Evolutionary conservation across 208 protist species (phyloP).

Genomic region (Crithidia fasciculata): DNA sequence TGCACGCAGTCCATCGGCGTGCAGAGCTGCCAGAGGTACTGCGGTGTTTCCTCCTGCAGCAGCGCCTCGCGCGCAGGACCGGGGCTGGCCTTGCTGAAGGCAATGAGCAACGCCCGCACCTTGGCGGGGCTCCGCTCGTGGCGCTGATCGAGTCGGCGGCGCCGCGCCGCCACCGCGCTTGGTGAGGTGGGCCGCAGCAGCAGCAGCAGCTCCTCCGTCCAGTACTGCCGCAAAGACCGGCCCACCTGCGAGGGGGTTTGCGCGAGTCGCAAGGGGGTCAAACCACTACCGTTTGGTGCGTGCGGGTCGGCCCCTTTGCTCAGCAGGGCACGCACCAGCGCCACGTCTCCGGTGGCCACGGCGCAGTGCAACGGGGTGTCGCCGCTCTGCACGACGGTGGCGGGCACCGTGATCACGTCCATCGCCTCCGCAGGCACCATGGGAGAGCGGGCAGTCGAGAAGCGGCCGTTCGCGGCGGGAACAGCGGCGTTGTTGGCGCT

Average conservation of each 20-base stretch:
- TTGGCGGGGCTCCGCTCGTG: conserved; percentile 12
- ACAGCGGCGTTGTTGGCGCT: not conserved
- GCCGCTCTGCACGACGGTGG: not conserved
- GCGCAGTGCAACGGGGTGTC: conserved; percentile 73
- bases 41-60: conserved; percentile 24
- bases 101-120: conserved; percentile 33
- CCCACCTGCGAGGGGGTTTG: conserved; percentile 10
- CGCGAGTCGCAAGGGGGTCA: conserved; percentile 20
- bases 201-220: conserved; percentile 19
- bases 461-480: not conserved
- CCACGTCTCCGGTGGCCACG: conserved; percentile 48
- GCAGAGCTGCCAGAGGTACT: conserved; percentile 30
- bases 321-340: conserved; percentile 67
- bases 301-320: conserved; percentile 53
- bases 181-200: conserved; percentile 23
- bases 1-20: conserved; percentile 15
- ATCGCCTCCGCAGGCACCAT: not conserved
- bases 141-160: not conserved
- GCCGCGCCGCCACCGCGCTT: conserved; percentile 14
- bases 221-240: conserved; percentile 26
- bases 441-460: too few species aligned
- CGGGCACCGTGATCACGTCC: not conserved
- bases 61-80: conserved; percentile 30
- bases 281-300: conserved; percentile 16
- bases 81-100: conserved; percentile 33